Evolutionary conservation across 1,284 basidiomycete genomes (phyloP).

Genomic region (Leccinum solheimii): DNA sequence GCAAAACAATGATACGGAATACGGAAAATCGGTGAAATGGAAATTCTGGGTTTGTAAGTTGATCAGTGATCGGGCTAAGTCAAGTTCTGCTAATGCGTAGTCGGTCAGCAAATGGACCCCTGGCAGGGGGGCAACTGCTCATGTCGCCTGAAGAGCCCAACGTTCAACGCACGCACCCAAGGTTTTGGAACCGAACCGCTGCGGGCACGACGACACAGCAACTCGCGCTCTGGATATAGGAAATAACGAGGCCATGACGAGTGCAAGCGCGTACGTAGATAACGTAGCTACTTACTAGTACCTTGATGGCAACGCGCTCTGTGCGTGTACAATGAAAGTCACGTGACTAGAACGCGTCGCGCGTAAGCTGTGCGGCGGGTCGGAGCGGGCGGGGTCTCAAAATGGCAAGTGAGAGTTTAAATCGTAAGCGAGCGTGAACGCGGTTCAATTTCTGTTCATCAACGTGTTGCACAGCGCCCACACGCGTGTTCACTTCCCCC

Average conservation of each 20-base stretch:
- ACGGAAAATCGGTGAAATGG: conserved; percentile 7
- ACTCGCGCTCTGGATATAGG: neutral
- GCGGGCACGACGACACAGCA: neutral
- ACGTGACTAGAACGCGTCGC: conserved; percentile 36
- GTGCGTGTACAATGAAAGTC: conserved; percentile 2
- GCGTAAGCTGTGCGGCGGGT: conserved; percentile 22
- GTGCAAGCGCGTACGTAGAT: neutral
- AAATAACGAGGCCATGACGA: conserved; percentile 1
- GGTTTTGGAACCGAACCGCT: conserved; percentile 6
- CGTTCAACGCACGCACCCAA: neutral
- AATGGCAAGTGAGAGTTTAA: conserved; percentile 33
- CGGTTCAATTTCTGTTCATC: conserved; percentile 28
- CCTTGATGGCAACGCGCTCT: neutral
- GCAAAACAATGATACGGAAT: conserved; percentile 9
- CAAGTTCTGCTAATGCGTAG: neutral
- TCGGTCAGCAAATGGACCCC: conserved; percentile 8
- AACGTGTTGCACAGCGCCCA: conserved; percentile 37
- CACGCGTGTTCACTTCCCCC: conserved; percentile 20
- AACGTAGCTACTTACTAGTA: neutral
- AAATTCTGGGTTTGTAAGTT: conserved; percentile 21
- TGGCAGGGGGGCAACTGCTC: conserved; percentile 9
- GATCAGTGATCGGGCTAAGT: conserved; percentile 28
- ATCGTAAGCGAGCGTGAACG: conserved; percentile 29
- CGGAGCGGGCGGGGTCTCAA: conserved; percentile 36
- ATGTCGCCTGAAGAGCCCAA: conserved; percentile 4